These are phyloP conservation scores for Glycine latifolia DNA, from an alignment of 306 rosid species.

Conservation along the genomic window DNA sequence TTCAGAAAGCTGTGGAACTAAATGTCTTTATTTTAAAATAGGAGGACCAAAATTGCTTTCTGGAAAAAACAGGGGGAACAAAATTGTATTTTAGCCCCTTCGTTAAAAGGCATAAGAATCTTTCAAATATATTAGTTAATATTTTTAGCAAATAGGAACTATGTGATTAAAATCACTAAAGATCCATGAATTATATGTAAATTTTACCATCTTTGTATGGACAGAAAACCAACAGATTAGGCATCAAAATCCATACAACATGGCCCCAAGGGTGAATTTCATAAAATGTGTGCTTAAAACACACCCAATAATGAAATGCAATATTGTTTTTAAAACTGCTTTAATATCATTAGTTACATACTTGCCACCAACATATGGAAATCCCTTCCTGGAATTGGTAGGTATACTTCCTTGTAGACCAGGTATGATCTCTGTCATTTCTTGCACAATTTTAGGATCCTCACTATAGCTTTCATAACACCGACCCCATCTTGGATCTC, in stretches of 20 bases:
- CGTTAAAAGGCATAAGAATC: conserved; percentile 27
- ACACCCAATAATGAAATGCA: background rate
- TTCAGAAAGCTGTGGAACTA: too few species aligned
- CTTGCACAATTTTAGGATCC: conserved; percentile 79
- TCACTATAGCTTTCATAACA: conserved; percentile 99
- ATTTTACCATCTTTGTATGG: conserved; percentile 6
- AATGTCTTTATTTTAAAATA: too few species aligned
- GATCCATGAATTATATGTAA: conserved; percentile 7
- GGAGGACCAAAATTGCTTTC: too few species aligned
- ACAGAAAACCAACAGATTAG: background rate
- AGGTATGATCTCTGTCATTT: conserved; percentile 83
- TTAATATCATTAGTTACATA: conserved; percentile 53
- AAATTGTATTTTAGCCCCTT: background rate
- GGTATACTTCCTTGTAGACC: conserved; percentile 93
- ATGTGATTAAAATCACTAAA: conserved; percentile 8
- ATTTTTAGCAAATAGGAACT: background rate
- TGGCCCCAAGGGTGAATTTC: background rate
- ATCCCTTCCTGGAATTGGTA: conserved; percentile 65
- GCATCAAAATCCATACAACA: background rate
- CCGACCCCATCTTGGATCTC: conserved; percentile 99
- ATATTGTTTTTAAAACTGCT: background rate
- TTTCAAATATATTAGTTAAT: background rate
- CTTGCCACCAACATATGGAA: conserved; percentile 89
- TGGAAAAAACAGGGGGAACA: too few species aligned
- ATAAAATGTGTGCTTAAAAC: conserved; percentile 5